A percentile compares a stretch with the other conserved stretches of the same genome.
These are phyloP conservation scores for Paxillus involutus DNA, from an alignment of 768 basidiomycete genomes.

Conservation along the genomic window DNA sequence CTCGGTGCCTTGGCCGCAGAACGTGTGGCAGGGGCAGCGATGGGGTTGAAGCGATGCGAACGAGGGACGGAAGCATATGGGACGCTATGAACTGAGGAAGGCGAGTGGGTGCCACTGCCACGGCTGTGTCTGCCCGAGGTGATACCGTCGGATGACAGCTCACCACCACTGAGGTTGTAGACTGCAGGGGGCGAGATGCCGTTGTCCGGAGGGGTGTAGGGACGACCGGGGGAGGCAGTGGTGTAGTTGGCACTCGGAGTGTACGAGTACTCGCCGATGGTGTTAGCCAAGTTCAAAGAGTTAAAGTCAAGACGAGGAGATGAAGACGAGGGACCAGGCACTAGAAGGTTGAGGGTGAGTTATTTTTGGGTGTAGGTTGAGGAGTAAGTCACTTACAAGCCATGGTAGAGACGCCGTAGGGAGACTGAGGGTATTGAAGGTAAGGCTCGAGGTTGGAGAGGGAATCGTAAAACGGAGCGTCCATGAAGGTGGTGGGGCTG, in stretches of 20 bases:
- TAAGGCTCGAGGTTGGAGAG: slow-evolving; percentile 50
- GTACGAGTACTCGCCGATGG: slow-evolving; percentile 60
- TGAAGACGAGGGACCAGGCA: slow-evolving; percentile 50
- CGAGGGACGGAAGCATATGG: slow-evolving; percentile 66
- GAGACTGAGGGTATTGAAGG: slow-evolving; percentile 68
- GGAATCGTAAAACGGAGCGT: slow-evolving; percentile 47
- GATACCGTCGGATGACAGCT: slow-evolving; percentile 72
- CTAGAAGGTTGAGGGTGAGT: slow-evolving; percentile 31
- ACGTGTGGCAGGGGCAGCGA: slow-evolving; percentile 50
- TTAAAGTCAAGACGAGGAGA: slow-evolving; percentile 67
- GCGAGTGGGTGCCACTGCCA: slow-evolving; percentile 61
- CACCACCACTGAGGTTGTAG: slow-evolving; percentile 68
- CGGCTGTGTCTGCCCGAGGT: slow-evolving; percentile 67
- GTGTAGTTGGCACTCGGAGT: slow-evolving; percentile 55
- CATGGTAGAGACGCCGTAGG: slow-evolving; percentile 60
- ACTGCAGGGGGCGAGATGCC: slow-evolving; percentile 73
- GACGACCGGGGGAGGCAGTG: slow-evolving; percentile 51
- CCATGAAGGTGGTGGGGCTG: slow-evolving; percentile 51
- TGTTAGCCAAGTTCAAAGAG: slow-evolving; percentile 54
- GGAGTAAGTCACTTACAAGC: slow-evolving; percentile 48
- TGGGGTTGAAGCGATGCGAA: slow-evolving; percentile 80
- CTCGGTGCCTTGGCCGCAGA: slow-evolving; percentile 52
- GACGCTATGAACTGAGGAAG: slow-evolving; percentile 45
- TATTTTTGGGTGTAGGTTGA: neutral
- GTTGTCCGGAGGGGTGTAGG: slow-evolving; percentile 68